Percentiles rank a stretch among this genome's conserved stretches.
These are phyloP conservation scores for Acrocalymma vagum DNA, from an alignment of 2,329 filamentous ascomycete species.

Conservation along the genomic window DNA sequence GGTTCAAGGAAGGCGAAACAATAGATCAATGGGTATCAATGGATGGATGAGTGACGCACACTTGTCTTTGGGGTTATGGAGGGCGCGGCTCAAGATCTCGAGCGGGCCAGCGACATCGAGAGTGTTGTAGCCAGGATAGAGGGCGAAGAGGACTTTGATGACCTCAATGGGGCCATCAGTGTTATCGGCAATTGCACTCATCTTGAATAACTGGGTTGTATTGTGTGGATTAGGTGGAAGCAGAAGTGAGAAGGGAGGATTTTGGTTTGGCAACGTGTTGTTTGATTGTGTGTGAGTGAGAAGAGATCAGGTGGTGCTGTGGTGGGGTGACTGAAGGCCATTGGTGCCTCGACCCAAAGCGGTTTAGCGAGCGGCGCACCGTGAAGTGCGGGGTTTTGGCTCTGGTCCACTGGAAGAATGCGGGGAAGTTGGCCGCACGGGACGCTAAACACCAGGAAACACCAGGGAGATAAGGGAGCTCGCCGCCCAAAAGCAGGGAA, in stretches of 20 bases:
- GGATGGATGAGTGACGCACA: conserved; percentile 44
- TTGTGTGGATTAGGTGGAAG: conserved; percentile 24
- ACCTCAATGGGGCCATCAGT: conserved; percentile 60
- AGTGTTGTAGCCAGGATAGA: conserved; percentile 65
- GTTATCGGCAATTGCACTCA: conserved; percentile 51
- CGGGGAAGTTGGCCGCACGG: no score
- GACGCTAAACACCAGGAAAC: no score
- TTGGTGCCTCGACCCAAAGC: no score
- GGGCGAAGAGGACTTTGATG: conserved; percentile 69
- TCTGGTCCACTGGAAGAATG: no score
- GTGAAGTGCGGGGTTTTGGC: no score
- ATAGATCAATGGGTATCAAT: conserved; percentile 12
- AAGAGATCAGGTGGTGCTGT: conserved; percentile 16
- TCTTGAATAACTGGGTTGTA: conserved; percentile 37
- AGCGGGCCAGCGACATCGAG: conserved; percentile 67
- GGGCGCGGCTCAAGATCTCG: conserved; percentile 64
- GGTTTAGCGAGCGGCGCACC: no score
- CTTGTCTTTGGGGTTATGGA: conserved; percentile 62
- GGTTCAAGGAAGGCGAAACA: conserved; percentile 3
- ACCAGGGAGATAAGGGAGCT: no score
- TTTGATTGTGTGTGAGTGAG: conserved; percentile 28
- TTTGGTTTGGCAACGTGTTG: conserved; percentile 3
- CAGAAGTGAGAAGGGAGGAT: conserved; percentile 20
- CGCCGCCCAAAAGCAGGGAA: no score
- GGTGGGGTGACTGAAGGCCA: conserved; percentile 2